Evolutionary conservation across 148 eudicot species (phyloP), one percentile per base, ranked within the genome.

Genomic region (Selenicereus undatus): DNA sequence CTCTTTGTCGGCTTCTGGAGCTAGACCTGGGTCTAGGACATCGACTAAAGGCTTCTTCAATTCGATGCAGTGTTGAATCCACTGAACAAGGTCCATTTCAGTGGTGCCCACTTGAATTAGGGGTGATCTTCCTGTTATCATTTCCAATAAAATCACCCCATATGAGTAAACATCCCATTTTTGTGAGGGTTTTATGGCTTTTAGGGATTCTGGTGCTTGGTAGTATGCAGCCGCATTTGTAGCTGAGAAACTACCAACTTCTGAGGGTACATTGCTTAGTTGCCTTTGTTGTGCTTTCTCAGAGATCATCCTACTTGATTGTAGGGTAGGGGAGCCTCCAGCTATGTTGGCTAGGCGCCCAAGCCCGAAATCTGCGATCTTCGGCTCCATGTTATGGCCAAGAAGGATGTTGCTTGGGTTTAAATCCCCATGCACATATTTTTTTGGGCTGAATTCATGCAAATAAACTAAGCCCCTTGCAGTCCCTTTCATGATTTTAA

Each of bases 151-250:
- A 81, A 96, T 86, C 85, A 94, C 90, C 58, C 99, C 99, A 17
- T 85, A 94, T 0, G 99, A 96, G 90, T 94, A 96, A 73, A 94
- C 89, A 62, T 96, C 99, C 99, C 99, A 96, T 74, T 96, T 96
- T 60, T 93, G 98, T 0, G 98, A 93, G 11, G 99, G 99, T 80
- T 96, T 96, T 71, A 94, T 91, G 16, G 85, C 89, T 88, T 94
- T 96, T 2, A 92, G 83, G 42, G 95, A 91, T 78, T 96, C 99
- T 0, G 99, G 99, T 26, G 98, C 98, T 85, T 91, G 95, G 82
- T 96, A 96, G 76, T 82, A 90, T 11, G 92, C 82, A 20, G 80
- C 86, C 13, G 79, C 30, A 30, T 73, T 86, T n/a, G 90, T 52
- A 51, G 81, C 80, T 21, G 90, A 84, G 62, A 82, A 32, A 39